Base-by-base conservation (phyloP, 495 filamentous ascomycete genomes). In the Penicillium diatomitis region DNA sequence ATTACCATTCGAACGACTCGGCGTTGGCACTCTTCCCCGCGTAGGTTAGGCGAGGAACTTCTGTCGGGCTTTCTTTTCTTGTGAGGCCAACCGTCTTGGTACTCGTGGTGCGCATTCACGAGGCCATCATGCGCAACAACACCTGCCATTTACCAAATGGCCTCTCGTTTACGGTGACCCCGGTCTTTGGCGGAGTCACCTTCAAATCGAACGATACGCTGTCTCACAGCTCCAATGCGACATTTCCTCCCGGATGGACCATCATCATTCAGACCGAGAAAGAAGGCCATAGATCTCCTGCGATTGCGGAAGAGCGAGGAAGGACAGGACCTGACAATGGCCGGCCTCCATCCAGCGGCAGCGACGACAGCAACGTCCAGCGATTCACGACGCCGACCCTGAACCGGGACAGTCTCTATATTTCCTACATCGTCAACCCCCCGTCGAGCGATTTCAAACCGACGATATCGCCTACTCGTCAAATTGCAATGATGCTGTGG, bases 401-500 rank as follows among this genome's bases (percentile, higher is more conserved):
- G 38, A 75, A 77, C 27, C 77, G 84, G 67, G 90, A 96, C 71
- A 79, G 79, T 57, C 71, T 96, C 37, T 95, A 88, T 70, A 88
- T 96, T 50, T 92, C 87, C 11, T 90, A 86, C 49, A 91, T 95
- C 54, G 90, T 87, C 41, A 89, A 81, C 52, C 88, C 90, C 0
- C 85, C 84, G 41, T 85, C 72, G 56, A 78, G 62, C 55, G 87
- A 95, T 41, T 94, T 84, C 74, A 87, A 87, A 54, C 82, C 88
- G 0, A 76, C 80, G 8, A 79, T 67, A 29, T 94, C 88, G 41
- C 88, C 86, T 0, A 90, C 88, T 0, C 73, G 90, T 32, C 86
- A 90, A 66, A 84, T 95, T 49, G 90, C 90, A 49, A 86, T 95
- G 87, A 91, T 96, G 87, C 78, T 97, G 5, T 98, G 91, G 89